These are phyloP conservation scores for Paragyromitra xinjiangensis DNA, from an alignment of 495 filamentous ascomycete genomes.

Conservation along the genomic window DNA sequence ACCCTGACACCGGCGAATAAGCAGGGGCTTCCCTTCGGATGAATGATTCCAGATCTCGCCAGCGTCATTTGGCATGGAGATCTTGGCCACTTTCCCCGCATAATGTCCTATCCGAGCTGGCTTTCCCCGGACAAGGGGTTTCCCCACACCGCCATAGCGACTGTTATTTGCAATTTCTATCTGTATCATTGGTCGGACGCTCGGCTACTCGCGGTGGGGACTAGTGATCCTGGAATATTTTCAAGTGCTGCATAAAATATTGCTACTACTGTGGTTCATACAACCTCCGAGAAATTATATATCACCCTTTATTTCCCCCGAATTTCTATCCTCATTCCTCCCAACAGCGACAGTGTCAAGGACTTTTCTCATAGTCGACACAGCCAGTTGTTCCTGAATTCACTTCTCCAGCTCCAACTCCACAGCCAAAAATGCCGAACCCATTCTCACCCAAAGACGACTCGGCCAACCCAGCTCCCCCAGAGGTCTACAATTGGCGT, in stretches of 20 bases:
- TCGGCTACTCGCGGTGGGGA: background rate
- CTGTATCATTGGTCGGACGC: background rate
- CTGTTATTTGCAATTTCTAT: background rate
- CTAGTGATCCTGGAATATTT: background rate
- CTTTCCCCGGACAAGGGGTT: background rate
- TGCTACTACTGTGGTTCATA: background rate
- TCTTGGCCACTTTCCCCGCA: constrained; percentile 35
- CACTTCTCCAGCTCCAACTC: background rate
- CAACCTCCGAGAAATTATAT: constrained; percentile 1
- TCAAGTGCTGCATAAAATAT: background rate
- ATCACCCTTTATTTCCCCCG: background rate
- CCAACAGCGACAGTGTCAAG: background rate
- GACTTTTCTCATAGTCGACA: background rate
- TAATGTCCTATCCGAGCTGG: constrained; percentile 34
- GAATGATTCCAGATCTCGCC: background rate
- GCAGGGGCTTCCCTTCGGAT: background rate
- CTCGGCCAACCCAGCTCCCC: constrained; percentile 60
- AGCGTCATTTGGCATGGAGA: background rate
- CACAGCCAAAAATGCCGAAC: constrained; percentile 5
- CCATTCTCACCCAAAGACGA: constrained; percentile 16
- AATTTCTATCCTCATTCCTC: background rate
- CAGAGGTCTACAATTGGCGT: constrained; percentile 78
- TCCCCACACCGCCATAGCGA: constrained; percentile 15
- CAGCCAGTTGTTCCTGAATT: background rate
- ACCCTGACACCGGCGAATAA: background rate